Base-by-base conservation (phyloP, 2,329 filamentous ascomycete genomes). In the Beauveria bassiana region DNA sequence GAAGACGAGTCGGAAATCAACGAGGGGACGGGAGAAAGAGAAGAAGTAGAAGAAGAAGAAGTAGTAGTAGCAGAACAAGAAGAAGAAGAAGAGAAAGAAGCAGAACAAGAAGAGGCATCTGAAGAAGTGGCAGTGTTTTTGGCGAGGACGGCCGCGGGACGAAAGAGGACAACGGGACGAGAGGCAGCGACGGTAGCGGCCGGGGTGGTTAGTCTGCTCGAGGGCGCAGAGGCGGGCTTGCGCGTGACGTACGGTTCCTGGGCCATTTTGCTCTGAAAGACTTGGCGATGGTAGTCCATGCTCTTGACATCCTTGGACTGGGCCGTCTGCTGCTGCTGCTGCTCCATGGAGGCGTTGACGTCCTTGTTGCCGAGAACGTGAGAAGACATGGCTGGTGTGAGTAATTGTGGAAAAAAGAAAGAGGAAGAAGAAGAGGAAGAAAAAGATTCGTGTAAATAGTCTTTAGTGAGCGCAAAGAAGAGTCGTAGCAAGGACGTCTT, bases 241-340 rank as follows among this genome's bases (percentile, higher is more conserved):
- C 43, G 51, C 46, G 18, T 10, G n/a, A 77, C 85, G 66, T 79
- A 90, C 88, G 84, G 78, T 66, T 83, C 81, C 69, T 85, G 78
- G 61, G 87, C 81, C 73, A 91, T 85, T 79, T 89, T 90, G 72
- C 82, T 84, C 72, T 90, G 83, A 63, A 92, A 79, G 61, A 90
- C 80, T 76, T 91, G 86, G 65, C 89, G 88, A 72, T 92, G 89
- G 72, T 90, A 90, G 70, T 91, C 88, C 80, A 93, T 85, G 77
- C 79, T 86, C 81, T 86, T 86, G 59, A 85, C 75, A 64, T 82
- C 76, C 72, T 81, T 79, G 68, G 65, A 68, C 62, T 72, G 68
- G 58, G 54, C 12, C 28, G 18, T 50, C 46, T 52, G 62, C 46
- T 66, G 64, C 55, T 70, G 70, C 56, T 67, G 61, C 63, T 73